Percentiles rank a stretch among this genome's conserved stretches.
Conservation (phyloP, 805 yeast genomes). For the Peterozyma xylosa region DNA sequence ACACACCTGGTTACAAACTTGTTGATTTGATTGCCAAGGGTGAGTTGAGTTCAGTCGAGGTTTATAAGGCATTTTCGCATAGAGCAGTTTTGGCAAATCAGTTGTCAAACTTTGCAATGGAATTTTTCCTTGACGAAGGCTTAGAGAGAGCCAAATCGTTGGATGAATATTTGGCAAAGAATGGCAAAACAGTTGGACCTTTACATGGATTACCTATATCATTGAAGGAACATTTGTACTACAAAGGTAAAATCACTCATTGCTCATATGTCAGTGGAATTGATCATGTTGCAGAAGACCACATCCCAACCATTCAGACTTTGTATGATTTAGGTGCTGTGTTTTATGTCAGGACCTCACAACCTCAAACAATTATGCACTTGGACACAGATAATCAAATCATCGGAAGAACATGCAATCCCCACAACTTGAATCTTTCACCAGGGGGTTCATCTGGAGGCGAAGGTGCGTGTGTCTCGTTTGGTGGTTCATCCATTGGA, state of each 20-base stretch:
- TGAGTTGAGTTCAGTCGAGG: conserved; percentile 30
- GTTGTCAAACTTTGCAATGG: conserved; percentile 40
- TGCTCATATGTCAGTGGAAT: conserved; percentile 37
- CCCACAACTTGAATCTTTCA: conserved; percentile 34
- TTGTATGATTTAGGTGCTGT: conserved; percentile 47
- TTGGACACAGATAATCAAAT: conserved; percentile 49
- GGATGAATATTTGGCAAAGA: conserved; percentile 38
- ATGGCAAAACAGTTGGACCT: conserved; percentile 45
- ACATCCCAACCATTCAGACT: conserved; percentile 30
- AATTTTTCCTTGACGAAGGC: conserved; percentile 40
- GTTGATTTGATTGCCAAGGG: conserved; percentile 28
- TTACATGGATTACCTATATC: conserved; percentile 61
- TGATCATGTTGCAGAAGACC: conserved; percentile 30
- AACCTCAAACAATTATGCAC: conserved; percentile 50
- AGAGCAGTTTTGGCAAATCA: conserved; percentile 43
- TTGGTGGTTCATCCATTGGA: conserved; percentile 37
- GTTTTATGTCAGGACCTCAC: conserved; percentile 47
- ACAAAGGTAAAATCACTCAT: conserved; percentile 43
- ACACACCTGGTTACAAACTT: conserved; percentile 25
- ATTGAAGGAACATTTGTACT: conserved; percentile 48
- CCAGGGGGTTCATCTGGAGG: conserved; percentile 54
- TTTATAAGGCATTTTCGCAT: conserved; percentile 37
- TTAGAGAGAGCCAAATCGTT: conserved; percentile 38
- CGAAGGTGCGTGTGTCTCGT: conserved; percentile 38
- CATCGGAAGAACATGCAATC: conserved; percentile 43